phyloP scores from a whole-genome alignment of 306 rosid genomes.

The Astragalus membranaceus region DNA sequence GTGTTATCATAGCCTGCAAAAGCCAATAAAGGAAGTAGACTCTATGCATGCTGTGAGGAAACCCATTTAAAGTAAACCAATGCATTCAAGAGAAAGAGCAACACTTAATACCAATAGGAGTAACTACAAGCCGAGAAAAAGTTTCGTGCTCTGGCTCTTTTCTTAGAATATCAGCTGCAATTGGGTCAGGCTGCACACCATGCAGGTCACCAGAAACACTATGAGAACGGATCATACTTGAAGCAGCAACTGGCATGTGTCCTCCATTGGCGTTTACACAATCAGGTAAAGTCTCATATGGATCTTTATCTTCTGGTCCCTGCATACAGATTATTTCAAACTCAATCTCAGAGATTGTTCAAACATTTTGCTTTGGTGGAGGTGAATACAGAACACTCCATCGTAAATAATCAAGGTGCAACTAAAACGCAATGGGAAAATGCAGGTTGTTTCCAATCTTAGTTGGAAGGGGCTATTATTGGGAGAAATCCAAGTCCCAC shows the following conservation, averaged over 20 bases:
- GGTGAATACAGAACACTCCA: not conserved
- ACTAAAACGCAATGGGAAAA: not conserved
- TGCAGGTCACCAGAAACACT: slow-evolving; percentile 76
- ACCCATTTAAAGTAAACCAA: slow-evolving; percentile 1
- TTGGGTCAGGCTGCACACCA: slow-evolving; percentile 84
- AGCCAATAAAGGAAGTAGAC: slow-evolving; percentile 1
- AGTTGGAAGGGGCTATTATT: not conserved
- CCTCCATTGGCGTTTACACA: slow-evolving; percentile 47
- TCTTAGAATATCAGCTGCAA: slow-evolving; percentile 87
- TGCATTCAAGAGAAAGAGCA: slow-evolving; percentile 1
- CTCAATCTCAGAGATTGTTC: not conserved
- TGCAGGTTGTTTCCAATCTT: not conserved
- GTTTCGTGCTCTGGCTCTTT: slow-evolving; percentile 91
- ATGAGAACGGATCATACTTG: slow-evolving; percentile 77
- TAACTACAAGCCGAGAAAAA: slow-evolving; percentile 63
- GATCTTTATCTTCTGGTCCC: slow-evolving; percentile 41
- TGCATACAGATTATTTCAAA: slow-evolving; percentile 28
- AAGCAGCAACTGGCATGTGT: slow-evolving; percentile 40
- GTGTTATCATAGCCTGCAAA: not conserved
- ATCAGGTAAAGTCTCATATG: slow-evolving; percentile 45
- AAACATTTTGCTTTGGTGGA: not conserved
- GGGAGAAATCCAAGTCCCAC: too few relatives aligned
- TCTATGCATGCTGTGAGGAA: not conserved
- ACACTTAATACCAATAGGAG: slow-evolving; percentile 49
- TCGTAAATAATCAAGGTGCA: not conserved